Evolutionary conservation across 805 yeast species (phyloP), one percentile per base, ranked within the genome.

Genomic region (Yamadazyma takamatsuzukensis): DNA sequence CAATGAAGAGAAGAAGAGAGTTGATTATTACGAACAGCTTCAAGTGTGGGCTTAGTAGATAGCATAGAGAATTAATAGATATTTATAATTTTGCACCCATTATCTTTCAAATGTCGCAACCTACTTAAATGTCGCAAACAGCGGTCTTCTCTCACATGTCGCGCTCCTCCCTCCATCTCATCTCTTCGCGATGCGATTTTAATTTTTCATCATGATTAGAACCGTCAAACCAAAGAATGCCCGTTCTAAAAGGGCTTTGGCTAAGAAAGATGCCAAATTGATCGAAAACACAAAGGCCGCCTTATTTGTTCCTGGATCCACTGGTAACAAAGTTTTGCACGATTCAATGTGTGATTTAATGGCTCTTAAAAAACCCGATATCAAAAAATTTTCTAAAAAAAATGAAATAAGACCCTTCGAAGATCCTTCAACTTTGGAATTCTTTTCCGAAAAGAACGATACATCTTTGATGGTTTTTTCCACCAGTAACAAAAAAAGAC

Each of bases 381-480:
- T 81, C 44, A 87, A 87, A 61, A 78, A 95, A 53, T 90, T 93
- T 54, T 71, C 78, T 36, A 86, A 84, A 61, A 89, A 87, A 68
- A 93, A 93, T 53, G 90, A 86, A 27, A 71, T 90, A 41, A 74
- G 82, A 45, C 97, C 98, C 11, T 93, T 93, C 60, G 98, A 93
- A 61, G 97, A 93, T 55, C 73, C 86, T 10, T 49, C 82, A 2
- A 75, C 82, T 22, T 63, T 93, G 39, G 98, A 93, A 60, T 93
- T 93, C 52, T 86, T 93, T 61, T 74, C 95, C 47, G 96, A 90
- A 59, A 93, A 93, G 71, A 93, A 93, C 57, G 98, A 93, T 59
- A 59, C 83, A 27, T 87, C 97, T 2, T 64, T 93, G 36, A 56
- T 93, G 51, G 94, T 93, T 10, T 70, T 89, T 32, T 72, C 87